A percentile compares a stretch with the other conserved stretches of the same genome.
Evolutionary conservation across 2,329 filamentous ascomycete genomes (phyloP).

Genomic region (Epichloe sibirici): DNA sequence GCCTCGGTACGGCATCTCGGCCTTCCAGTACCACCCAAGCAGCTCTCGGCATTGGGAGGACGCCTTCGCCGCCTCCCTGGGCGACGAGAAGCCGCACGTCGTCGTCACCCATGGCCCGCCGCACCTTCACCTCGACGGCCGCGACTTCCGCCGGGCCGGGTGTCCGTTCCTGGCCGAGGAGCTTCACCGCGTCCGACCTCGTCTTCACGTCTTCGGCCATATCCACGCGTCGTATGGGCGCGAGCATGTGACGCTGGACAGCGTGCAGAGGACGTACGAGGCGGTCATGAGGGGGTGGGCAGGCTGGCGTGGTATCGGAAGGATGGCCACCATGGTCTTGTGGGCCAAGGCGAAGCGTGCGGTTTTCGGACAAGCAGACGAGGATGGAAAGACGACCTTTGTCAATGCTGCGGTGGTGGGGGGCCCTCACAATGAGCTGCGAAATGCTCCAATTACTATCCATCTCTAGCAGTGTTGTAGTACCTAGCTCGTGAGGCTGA

Average conservation of each 20-base stretch:
- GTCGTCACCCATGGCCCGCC: conserved; percentile 15
- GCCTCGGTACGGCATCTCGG: conserved; percentile 12
- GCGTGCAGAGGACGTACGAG: conserved; percentile 10
- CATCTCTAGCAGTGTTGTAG: not conserved
- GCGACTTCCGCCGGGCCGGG: conserved; percentile 13
- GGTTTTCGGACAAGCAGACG: not conserved
- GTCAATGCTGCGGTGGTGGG: conserved; percentile 9
- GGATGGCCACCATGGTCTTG: conserved; percentile 9
- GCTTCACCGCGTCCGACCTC: conserved; percentile 9
- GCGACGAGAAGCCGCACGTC: conserved; percentile 8
- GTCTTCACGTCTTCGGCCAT: conserved; percentile 14
- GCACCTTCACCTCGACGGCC: conserved; percentile 13
- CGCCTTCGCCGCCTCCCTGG: conserved; percentile 1
- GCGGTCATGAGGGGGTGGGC: conserved; percentile 10
- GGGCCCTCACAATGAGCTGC: conserved; percentile 5
- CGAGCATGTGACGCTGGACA: conserved; percentile 11
- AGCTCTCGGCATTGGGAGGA: conserved; percentile 7
- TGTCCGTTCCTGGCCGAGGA: conserved; percentile 12
- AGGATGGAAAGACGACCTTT: conserved; percentile 1
- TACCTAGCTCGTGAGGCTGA: too few species aligned
- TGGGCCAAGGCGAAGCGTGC: not conserved
- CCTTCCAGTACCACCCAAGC: conserved; percentile 15
- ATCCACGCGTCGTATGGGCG: conserved; percentile 14
- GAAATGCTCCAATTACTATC: conserved; percentile 6
- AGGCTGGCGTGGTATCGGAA: conserved; percentile 9